Percentiles rank a stretch among this genome's conserved stretches.
Conservation (phyloP, 73 alveolate genomes). For the Halteria grandinella region DNA sequence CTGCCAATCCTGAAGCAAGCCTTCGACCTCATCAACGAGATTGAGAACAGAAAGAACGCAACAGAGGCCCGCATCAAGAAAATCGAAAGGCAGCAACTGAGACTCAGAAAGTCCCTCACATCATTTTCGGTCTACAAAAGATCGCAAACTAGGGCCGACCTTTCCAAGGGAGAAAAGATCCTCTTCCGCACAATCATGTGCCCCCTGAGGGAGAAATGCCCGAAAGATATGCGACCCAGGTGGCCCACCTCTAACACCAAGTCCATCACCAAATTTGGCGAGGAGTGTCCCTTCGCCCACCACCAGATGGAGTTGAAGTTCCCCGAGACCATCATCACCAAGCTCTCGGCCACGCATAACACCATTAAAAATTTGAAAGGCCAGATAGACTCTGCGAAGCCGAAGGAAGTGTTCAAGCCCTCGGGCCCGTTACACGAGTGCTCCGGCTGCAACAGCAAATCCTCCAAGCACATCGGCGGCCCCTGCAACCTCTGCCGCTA, state of each 20-base stretch:
- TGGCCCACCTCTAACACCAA: slow-evolving; percentile 68
- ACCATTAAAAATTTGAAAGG: slow-evolving; percentile 14
- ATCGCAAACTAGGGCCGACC: slow-evolving; percentile 21
- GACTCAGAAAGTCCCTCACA: neutral
- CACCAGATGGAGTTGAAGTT: slow-evolving; percentile 71
- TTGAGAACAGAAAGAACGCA: slow-evolving; percentile 50
- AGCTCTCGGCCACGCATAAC: slow-evolving; percentile 5
- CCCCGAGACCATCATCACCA: slow-evolving; percentile 47
- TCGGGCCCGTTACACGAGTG: slow-evolving; percentile 41
- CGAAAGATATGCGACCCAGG: slow-evolving; percentile 63
- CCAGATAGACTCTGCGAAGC: slow-evolving; percentile 30
- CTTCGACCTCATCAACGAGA: slow-evolving; percentile 27
- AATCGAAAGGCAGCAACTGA: slow-evolving; percentile 6
- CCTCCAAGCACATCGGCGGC: slow-evolving; percentile 33
- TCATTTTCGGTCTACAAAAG: neutral
- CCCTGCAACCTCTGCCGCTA: slow-evolving; percentile 29
- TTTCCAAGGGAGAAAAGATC: slow-evolving; percentile 18
- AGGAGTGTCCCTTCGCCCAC: slow-evolving; percentile 78
- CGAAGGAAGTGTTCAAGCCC: slow-evolving; percentile 32
- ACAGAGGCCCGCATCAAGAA: slow-evolving; percentile 9
- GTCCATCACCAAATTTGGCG: slow-evolving; percentile 57
- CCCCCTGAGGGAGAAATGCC: slow-evolving; percentile 82
- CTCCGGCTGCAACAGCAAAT: slow-evolving; percentile 24
- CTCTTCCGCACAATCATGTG: slow-evolving; percentile 75
- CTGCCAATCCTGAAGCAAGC: slow-evolving; percentile 60